These are phyloP conservation scores for Musa troglodytarum DNA, from an alignment of 176 grass and related monocot genomes.

Conservation along the genomic window DNA sequence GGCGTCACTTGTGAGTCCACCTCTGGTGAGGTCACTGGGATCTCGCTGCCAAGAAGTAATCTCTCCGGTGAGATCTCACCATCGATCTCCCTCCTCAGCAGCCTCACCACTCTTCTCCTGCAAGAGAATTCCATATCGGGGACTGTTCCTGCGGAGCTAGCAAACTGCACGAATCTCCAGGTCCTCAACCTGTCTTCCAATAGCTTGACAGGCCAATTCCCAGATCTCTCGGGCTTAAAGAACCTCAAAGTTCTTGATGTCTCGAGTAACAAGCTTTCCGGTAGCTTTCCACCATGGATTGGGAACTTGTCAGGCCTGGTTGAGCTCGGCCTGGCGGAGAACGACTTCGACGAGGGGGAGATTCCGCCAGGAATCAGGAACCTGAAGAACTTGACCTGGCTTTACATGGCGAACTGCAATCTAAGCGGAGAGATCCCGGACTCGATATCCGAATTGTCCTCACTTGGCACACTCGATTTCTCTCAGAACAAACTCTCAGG, in stretches of 20 bases:
- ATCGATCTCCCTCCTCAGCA: conserved; percentile 19
- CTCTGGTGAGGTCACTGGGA: conserved; percentile 29
- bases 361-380: conserved; percentile 62
- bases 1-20: conserved; percentile 40
- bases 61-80: conserved; percentile 64
- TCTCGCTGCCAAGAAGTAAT: conserved; percentile 46
- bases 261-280: conserved; percentile 34
- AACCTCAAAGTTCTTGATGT: conserved; percentile 41
- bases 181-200: conserved; percentile 58
- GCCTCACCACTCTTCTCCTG: conserved; percentile 36
- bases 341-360: conserved; percentile 35
- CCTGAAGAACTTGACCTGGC: conserved; percentile 70
- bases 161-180: conserved; percentile 33
- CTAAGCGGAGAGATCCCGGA: conserved; percentile 59
- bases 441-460: conserved; percentile 45
- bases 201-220: conserved; percentile 36
- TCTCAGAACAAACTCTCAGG: conserved; percentile 76
- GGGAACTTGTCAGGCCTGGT: conserved; percentile 25
- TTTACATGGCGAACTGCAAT: conserved; percentile 79
- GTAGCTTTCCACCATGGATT: conserved; percentile 48
- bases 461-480: conserved; percentile 74
- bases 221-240: conserved; percentile 42
- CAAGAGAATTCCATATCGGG: conserved; percentile 50
- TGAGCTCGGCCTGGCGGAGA: conserved; percentile 40
- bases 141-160: conserved; percentile 37